phyloP scores from a whole-genome alignment of 2,329 filamentous ascomycete genomes.

The Venturia asperata region DNA sequence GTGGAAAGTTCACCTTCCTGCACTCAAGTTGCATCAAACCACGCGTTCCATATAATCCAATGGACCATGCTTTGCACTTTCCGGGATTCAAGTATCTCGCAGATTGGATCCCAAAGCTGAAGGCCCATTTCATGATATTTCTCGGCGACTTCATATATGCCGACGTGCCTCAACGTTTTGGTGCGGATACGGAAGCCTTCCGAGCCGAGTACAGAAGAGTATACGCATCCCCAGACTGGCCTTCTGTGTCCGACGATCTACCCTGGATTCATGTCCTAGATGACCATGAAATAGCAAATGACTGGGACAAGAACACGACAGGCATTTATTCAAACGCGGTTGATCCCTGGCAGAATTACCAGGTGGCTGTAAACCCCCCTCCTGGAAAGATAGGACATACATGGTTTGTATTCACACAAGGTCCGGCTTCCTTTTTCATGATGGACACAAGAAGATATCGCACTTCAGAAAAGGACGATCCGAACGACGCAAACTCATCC shows the following conservation, averaged over 20 bases:
- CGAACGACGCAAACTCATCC: conserved; percentile 62
- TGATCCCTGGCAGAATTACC: conserved; percentile 82
- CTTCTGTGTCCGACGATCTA: conserved; percentile 41
- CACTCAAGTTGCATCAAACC: conserved; percentile 90
- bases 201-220: conserved; percentile 87
- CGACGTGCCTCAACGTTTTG: conserved; percentile 78
- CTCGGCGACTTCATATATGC: conserved; percentile 85
- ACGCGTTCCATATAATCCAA: conserved; percentile 78
- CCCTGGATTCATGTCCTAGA: conserved; percentile 66
- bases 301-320: conserved; percentile 78
- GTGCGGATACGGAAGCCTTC: conserved; percentile 66
- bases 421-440: conserved; percentile 90
- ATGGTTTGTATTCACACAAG: conserved; percentile 84
- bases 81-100: conserved; percentile 73
- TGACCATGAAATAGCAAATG: conserved; percentile 93
- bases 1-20: conserved; percentile 73
- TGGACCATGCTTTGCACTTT: conserved; percentile 76
- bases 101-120: conserved; percentile 61
- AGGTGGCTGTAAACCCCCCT: conserved; percentile 78
- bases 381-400: conserved; percentile 57
- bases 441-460: conserved; percentile 86
- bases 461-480: conserved; percentile 54
- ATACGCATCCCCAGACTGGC: conserved; percentile 94
- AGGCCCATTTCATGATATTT: conserved; percentile 65
- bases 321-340: conserved; percentile 72